Percentiles rank a stretch among this genome's conserved stretches.
Conservation (phyloP, 768 basidiomycete genomes). For the Trametes elegans region DNA sequence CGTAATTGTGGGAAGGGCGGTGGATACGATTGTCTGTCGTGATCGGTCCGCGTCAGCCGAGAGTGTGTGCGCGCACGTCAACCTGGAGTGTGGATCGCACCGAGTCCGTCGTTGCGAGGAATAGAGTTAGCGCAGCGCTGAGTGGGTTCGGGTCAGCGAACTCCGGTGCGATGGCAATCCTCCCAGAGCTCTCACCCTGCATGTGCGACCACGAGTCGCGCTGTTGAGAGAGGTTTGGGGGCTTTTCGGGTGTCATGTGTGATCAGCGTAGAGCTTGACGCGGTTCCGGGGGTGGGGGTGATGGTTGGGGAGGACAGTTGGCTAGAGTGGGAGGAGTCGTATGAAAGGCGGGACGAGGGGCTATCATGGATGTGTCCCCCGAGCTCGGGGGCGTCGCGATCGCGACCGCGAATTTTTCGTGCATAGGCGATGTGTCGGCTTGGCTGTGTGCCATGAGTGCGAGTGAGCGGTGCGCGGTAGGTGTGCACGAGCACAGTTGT, state of each 20-base stretch:
- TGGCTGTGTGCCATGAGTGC: too few relatives aligned
- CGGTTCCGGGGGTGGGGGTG: conserved; percentile 15
- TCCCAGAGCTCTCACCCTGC: conserved; percentile 49
- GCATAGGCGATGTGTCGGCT: background rate
- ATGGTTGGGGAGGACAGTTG: conserved; percentile 7
- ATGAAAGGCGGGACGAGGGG: conserved; percentile 4
- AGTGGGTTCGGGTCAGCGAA: conserved; percentile 9
- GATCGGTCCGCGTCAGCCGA: conserved; percentile 16
- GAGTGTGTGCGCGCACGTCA: conserved; percentile 28
- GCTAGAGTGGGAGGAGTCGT: conserved; percentile 11
- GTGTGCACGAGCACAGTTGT: background rate
- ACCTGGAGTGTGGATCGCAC: conserved; percentile 37
- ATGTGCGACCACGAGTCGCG: conserved; percentile 60
- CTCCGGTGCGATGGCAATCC: conserved; percentile 15
- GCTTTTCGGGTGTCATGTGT: conserved; percentile 16
- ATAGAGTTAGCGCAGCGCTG: conserved; percentile 77
- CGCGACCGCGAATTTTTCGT: conserved; percentile 8
- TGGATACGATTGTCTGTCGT: conserved; percentile 77
- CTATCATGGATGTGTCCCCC: background rate
- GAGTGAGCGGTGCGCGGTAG: background rate
- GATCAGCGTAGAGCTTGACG: conserved; percentile 25
- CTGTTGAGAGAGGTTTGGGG: conserved; percentile 42
- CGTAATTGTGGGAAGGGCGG: conserved; percentile 77
- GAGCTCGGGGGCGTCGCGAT: background rate
- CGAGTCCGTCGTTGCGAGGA: conserved; percentile 84